phyloP scores from a whole-genome alignment of 805 yeast species.

The Metschnikowia corniflorae region DNA sequence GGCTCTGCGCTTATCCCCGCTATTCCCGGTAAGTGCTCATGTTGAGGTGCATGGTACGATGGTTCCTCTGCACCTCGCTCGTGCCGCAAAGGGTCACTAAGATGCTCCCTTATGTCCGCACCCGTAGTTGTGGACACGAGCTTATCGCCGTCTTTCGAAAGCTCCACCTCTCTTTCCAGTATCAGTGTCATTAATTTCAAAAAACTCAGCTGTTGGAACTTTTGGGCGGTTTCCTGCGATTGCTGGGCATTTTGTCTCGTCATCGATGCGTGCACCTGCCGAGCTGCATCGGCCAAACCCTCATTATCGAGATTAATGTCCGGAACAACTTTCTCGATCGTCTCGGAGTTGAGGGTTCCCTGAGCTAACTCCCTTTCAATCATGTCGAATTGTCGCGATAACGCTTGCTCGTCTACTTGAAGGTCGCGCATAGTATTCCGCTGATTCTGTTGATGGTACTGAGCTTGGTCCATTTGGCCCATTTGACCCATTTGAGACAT shows the following conservation, averaged over 20 bases:
- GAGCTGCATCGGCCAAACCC: conserved; percentile 39
- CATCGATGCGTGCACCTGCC: conserved; percentile 36
- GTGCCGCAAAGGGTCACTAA: conserved; percentile 19
- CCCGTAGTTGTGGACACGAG: conserved; percentile 34
- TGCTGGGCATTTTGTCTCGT: conserved; percentile 19
- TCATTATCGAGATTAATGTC: conserved; percentile 27
- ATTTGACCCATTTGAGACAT: not conserved
- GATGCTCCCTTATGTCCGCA: conserved; percentile 29
- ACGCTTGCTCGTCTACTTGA: conserved; percentile 24
- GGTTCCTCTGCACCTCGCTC: conserved; percentile 9
- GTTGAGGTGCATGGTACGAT: conserved; percentile 12
- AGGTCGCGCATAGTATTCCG: not conserved
- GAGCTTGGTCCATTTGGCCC: conserved; percentile 1
- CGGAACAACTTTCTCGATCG: conserved; percentile 3
- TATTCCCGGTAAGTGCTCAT: conserved; percentile 1
- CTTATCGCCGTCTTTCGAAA: conserved; percentile 34
- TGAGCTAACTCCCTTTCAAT: conserved; percentile 30
- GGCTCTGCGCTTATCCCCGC: not conserved
- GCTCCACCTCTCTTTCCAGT: conserved; percentile 34
- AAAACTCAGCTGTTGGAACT: conserved; percentile 36
- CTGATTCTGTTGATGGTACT: conserved; percentile 9
- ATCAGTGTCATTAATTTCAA: conserved; percentile 39
- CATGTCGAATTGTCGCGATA: conserved; percentile 32
- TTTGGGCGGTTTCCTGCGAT: conserved; percentile 27
- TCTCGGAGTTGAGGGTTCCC: conserved; percentile 2